phyloP scores from a whole-genome alignment of 73 alveolate genomes.

The Blepharisma stoltei region DNA sequence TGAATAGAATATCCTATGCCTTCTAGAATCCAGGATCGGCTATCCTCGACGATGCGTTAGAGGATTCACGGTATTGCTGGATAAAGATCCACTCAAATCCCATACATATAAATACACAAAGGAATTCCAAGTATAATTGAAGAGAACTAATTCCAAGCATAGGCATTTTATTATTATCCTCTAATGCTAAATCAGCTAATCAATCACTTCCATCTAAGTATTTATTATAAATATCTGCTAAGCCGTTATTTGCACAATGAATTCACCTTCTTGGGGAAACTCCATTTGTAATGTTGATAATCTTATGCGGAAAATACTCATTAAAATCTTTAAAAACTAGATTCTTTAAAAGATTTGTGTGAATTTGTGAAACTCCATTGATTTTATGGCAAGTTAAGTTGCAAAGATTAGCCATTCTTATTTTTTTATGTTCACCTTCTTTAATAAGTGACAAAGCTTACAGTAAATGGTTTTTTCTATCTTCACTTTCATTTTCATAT shows the following conservation, averaged over 20 bases:
- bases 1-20: too few relatives aligned
- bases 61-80: too few relatives aligned
- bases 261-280: conserved; percentile 96
- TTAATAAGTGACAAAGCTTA: conserved; percentile 61
- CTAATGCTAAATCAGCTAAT: conserved; percentile 65
- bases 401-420: conserved; percentile 84
- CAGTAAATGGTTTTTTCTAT: conserved; percentile 44
- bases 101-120: too few relatives aligned
- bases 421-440: conserved; percentile 71
- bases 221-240: conserved; percentile 65
- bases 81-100: too few relatives aligned
- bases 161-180: too few relatives aligned
- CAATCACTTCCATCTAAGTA: conserved; percentile 71
- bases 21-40: too few relatives aligned
- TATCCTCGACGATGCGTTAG: too few relatives aligned
- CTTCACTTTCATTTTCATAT: neutral
- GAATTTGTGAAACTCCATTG: conserved; percentile 90
- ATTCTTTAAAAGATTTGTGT: conserved; percentile 70
- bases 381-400: conserved; percentile 74
- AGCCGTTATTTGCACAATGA: conserved; percentile 80
- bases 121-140: too few relatives aligned
- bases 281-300: conserved; percentile 87
- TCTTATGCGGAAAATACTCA: conserved; percentile 75
- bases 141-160: too few relatives aligned
- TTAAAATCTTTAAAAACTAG: conserved; percentile 72